Conservation (phyloP, 2,329 filamentous ascomycete species). For the Aplosporella prunicola region DNA sequence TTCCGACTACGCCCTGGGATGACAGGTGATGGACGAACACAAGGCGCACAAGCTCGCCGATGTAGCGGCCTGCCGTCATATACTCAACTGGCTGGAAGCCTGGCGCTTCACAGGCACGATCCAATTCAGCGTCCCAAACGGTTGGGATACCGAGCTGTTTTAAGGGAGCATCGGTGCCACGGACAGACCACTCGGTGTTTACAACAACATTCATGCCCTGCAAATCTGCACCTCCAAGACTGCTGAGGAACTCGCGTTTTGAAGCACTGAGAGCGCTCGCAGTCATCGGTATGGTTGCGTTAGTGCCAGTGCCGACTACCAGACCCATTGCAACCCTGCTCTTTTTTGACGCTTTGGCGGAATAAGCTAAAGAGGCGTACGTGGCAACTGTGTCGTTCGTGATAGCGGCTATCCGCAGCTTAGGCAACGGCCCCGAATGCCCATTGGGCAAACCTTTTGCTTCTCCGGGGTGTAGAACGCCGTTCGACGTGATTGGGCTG, state of each 20-base stretch:
- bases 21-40: conserved; percentile 54
- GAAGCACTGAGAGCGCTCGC: conserved; percentile 51
- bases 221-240: conserved; percentile 32
- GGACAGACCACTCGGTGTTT: conserved; percentile 80
- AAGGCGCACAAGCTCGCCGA: conserved; percentile 66
- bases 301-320: conserved; percentile 73
- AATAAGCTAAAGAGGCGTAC: conserved; percentile 66
- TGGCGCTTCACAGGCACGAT: conserved; percentile 56
- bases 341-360: conserved; percentile 50
- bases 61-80: conserved; percentile 70
- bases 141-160: conserved; percentile 55
- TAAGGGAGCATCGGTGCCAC: conserved; percentile 61
- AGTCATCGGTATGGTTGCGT: conserved; percentile 67
- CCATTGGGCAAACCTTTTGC: too few species aligned
- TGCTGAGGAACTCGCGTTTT: conserved; percentile 50
- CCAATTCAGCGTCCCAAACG: conserved; percentile 60
- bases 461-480: conserved; percentile 10
- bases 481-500: conserved; percentile 27
- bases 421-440: conserved; percentile 41
- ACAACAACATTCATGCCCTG: conserved; percentile 49
- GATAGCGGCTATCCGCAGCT: conserved; percentile 63
- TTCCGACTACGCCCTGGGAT: conserved; percentile 6
- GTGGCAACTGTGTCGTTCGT: conserved; percentile 76
- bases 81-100: conserved; percentile 79
- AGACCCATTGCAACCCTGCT: conserved; percentile 67